A percentile compares a stretch with the other conserved stretches of the same genome.
These are phyloP conservation scores for Dactylellina parvicollis DNA, from an alignment of 2,329 filamentous ascomycete species.

Conservation along the genomic window DNA sequence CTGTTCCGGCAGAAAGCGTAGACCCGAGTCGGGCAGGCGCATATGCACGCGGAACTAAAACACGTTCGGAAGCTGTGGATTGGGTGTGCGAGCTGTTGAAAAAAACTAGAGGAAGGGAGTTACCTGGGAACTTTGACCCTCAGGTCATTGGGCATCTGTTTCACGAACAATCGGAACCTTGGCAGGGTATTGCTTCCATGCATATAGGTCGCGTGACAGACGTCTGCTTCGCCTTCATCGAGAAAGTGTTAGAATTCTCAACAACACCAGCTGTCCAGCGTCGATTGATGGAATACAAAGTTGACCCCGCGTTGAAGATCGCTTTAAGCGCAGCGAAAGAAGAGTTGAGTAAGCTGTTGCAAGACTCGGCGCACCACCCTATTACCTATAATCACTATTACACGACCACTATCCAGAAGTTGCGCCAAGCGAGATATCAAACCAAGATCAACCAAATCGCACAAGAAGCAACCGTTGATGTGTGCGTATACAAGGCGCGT, in stretches of 20 bases:
- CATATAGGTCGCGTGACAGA: constrained; percentile 56
- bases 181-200: constrained; percentile 58
- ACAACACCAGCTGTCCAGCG: constrained; percentile 55
- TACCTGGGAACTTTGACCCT: constrained; percentile 60
- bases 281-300: constrained; percentile 44
- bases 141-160: constrained; percentile 60
- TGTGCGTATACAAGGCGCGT: not conserved
- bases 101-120: constrained; percentile 58
- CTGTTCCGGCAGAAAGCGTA: too few species aligned
- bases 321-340: not conserved
- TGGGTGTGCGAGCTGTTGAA: constrained; percentile 48
- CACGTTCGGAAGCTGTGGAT: not conserved
- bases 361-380: constrained; percentile 1
- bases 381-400: constrained; percentile 27
- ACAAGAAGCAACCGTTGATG: not conserved
- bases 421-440: constrained; percentile 7
- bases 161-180: constrained; percentile 59
- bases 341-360: constrained; percentile 5
- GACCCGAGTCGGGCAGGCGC: too few species aligned
- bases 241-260: constrained; percentile 56
- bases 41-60: not conserved
- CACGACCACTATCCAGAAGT: constrained; percentile 12
- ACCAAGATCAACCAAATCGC: not conserved
- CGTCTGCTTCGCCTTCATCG: constrained; percentile 57
- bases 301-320: constrained; percentile 7